Evolutionary conservation across 139 green algal species (phyloP).

Genomic region (Chlamydomonas sphaeroides): DNA sequence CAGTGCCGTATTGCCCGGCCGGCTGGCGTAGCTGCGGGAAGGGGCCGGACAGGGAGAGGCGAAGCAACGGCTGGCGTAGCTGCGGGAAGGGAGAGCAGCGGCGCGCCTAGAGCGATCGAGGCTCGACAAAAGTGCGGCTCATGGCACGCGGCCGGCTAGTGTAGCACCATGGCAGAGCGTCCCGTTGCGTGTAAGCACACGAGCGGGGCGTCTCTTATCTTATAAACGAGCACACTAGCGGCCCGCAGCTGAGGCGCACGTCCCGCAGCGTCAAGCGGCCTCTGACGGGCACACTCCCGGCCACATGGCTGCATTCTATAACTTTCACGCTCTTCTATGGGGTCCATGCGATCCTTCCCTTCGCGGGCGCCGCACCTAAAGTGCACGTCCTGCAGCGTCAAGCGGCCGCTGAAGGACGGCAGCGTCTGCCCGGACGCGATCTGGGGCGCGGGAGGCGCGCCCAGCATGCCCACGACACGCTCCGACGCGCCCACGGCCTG

Average conservation of each 20-base stretch:
- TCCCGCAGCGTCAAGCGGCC: slow-evolving; percentile 68
- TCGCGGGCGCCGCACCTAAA: slow-evolving; percentile 60
- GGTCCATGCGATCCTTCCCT: too few relatives aligned
- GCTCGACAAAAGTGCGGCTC: too few relatives aligned
- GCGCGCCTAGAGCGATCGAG: too few relatives aligned
- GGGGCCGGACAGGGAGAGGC: neutral
- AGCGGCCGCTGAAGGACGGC: slow-evolving; percentile 55
- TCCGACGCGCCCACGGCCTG: slow-evolving; percentile 79
- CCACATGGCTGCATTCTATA: too few relatives aligned
- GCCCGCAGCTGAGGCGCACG: slow-evolving; percentile 62
- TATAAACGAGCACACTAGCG: too few relatives aligned
- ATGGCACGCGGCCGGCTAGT: too few relatives aligned
- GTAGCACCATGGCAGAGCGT: too few relatives aligned
- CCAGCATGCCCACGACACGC: slow-evolving; percentile 75
- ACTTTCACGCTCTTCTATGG: too few relatives aligned
- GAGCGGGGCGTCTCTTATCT: too few relatives aligned
- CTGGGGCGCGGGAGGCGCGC: slow-evolving; percentile 66
- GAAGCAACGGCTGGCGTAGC: neutral
- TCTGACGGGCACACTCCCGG: slow-evolving; percentile 46
- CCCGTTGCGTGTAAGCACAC: too few relatives aligned
- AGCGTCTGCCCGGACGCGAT: slow-evolving; percentile 44
- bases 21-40: slow-evolving; percentile 55
- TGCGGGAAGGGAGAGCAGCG: too few relatives aligned
- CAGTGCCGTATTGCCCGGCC: slow-evolving; percentile 60
- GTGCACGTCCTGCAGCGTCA: slow-evolving; percentile 67